Percentiles rank a stretch among this genome's conserved stretches.
Conservation (phyloP, 805 yeast genomes). For the Starmerella sp. region DNA sequence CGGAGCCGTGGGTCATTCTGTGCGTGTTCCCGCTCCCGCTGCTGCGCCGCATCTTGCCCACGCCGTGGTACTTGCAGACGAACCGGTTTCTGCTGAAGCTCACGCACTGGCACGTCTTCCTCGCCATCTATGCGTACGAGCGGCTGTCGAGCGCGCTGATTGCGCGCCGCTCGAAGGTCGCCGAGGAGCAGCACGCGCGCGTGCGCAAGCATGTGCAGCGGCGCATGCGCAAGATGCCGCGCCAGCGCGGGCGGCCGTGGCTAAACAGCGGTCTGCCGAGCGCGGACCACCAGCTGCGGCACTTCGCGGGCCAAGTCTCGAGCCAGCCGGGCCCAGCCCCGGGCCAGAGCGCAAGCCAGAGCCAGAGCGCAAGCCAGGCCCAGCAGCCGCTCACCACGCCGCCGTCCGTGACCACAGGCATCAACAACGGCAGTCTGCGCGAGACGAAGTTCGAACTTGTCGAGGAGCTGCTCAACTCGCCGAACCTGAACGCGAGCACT, state of each 20-base stretch:
- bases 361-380: neutral
- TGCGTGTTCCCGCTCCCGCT: conserved; percentile 28
- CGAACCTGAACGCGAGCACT: neutral
- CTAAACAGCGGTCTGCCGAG: neutral
- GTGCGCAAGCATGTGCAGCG: conserved; percentile 16
- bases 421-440: conserved; percentile 7
- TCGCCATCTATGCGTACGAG: conserved; percentile 30
- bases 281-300: neutral
- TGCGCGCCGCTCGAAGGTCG: conserved; percentile 15
- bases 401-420: neutral
- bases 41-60: conserved; percentile 26
- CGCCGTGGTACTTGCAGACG: conserved; percentile 25
- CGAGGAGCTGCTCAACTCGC: conserved; percentile 12
- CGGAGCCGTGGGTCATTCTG: conserved; percentile 31
- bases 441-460: conserved; percentile 16
- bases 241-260: conserved; percentile 1
- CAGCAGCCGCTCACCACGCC: neutral
- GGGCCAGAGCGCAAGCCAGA: neutral
- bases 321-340: neutral
- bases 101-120: conserved; percentile 31
- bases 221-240: neutral
- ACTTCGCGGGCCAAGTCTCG: neutral
- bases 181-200: conserved; percentile 16
- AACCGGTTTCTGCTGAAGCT: conserved; percentile 30
- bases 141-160: conserved; percentile 14